These are phyloP conservation scores for Bretschneidera sinensis DNA, from an alignment of 345 rosid species.

Conservation along the genomic window DNA sequence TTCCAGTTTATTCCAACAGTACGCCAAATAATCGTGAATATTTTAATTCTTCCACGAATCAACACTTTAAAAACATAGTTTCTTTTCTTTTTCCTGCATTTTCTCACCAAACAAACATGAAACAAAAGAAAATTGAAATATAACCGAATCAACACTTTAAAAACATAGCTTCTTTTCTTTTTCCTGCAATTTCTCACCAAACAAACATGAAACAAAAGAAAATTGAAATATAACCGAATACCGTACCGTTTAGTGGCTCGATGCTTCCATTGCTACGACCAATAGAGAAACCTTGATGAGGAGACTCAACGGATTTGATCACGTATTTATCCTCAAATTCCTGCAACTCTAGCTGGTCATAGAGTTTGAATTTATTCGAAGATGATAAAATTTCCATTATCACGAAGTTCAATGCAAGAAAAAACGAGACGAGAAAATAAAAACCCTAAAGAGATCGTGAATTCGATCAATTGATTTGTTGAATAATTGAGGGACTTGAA, in stretches of 20 bases:
- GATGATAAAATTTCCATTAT: slow-evolving; percentile 40
- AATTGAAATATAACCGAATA: not conserved
- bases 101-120: not conserved
- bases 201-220: not conserved
- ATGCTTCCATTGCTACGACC: slow-evolving; percentile 64
- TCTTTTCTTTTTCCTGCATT: not conserved
- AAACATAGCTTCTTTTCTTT: too few relatives aligned
- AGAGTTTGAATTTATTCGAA: slow-evolving; percentile 59
- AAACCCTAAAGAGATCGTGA: not conserved
- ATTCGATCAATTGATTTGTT: not conserved
- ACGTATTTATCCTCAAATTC: slow-evolving; percentile 79
- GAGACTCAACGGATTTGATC: slow-evolving; percentile 52
- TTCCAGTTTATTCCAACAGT: not conserved
- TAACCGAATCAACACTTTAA: too few relatives aligned
- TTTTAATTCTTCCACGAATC: too few relatives aligned
- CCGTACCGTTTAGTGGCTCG: slow-evolving; percentile 47
- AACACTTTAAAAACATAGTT: not conserved
- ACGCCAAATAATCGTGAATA: too few relatives aligned
- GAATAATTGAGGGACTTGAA: not conserved
- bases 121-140: not conserved
- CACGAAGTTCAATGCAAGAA: not conserved
- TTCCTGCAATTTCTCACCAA: too few relatives aligned
- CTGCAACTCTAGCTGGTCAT: slow-evolving; percentile 57
- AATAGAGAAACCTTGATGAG: slow-evolving; percentile 64
- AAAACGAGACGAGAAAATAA: not conserved